Conservation (phyloP, 306 rosid genomes). For the Castanea sativa region DNA sequence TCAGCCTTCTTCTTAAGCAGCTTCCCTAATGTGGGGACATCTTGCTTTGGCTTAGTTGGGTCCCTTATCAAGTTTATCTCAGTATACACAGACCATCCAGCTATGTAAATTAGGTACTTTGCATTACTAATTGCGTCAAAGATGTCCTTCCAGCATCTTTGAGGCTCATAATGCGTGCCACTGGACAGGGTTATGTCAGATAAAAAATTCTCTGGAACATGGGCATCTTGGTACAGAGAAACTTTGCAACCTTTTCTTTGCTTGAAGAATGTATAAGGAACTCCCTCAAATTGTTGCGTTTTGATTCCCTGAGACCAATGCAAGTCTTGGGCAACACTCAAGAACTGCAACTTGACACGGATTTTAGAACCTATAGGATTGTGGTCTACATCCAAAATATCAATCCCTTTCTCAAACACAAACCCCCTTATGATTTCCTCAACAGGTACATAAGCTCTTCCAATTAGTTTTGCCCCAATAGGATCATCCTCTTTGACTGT, state of each 20-base stretch:
- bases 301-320: slow-evolving; percentile 55
- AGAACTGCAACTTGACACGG: slow-evolving; percentile 43
- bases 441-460: slow-evolving; percentile 65
- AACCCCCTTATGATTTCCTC: slow-evolving; percentile 36
- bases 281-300: slow-evolving; percentile 43
- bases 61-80: slow-evolving; percentile 56
- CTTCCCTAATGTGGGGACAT: slow-evolving; percentile 52
- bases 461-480: slow-evolving; percentile 72
- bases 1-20: slow-evolving; percentile 68
- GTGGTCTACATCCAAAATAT: slow-evolving; percentile 60
- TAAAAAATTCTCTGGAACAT: slow-evolving; percentile 25
- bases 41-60: slow-evolving; percentile 2
- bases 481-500: slow-evolving; percentile 65
- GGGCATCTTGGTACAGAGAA: slow-evolving; percentile 84
- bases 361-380: slow-evolving; percentile 48
- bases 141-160: slow-evolving; percentile 82
- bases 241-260: slow-evolving; percentile 65
- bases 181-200: slow-evolving; percentile 14
- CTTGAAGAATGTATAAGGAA: slow-evolving; percentile 59
- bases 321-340: slow-evolving; percentile 16
- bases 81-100: slow-evolving; percentile 77
- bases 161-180: slow-evolving; percentile 20
- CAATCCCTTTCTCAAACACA: slow-evolving; percentile 33
- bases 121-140: slow-evolving; percentile 57
- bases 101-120: slow-evolving; percentile 57